Evolutionary conservation across 805 yeast species (phyloP).

Genomic region (Cyberlindnera amylophila): DNA sequence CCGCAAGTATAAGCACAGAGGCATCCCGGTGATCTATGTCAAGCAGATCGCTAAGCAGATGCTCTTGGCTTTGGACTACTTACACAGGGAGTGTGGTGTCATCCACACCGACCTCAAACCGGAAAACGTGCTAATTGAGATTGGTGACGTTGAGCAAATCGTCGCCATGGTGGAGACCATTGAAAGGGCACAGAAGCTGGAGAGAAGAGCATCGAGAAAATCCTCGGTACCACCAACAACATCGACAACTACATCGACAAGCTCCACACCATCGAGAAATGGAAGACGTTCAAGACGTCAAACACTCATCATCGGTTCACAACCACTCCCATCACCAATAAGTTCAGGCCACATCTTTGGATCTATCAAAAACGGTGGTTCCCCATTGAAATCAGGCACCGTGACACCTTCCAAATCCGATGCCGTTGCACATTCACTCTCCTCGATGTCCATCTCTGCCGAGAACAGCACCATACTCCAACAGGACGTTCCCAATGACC

Average conservation of each 20-base stretch:
- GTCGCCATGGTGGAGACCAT: conserved; percentile 62
- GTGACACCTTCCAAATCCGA: conserved; percentile 16
- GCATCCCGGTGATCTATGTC: conserved; percentile 72
- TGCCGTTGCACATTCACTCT: conserved; percentile 33
- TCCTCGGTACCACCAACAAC: conserved; percentile 18
- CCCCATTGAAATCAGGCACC: conserved; percentile 11
- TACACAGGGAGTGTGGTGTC: conserved; percentile 70
- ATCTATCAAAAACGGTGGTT: conserved; percentile 5
- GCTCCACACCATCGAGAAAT: conserved; percentile 26
- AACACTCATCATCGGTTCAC: conserved; percentile 83
- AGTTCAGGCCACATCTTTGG: conserved; percentile 41
- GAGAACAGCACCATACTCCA: conserved; percentile 23
- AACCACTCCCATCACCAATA: conserved; percentile 87
- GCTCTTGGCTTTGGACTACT: conserved; percentile 64
- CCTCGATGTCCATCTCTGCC: conserved; percentile 36
- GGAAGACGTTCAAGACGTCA: conserved; percentile 57
- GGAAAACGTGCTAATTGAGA: conserved; percentile 72
- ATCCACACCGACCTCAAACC: conserved; percentile 75
- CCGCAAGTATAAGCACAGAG: conserved; percentile 69
- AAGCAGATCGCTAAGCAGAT: conserved; percentile 81
- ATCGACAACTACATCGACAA: conserved; percentile 16
- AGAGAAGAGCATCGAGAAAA: conserved; percentile 34
- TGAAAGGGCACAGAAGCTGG: conserved; percentile 47
- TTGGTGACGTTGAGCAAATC: conserved; percentile 78
- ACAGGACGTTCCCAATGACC: neutral